Base-by-base conservation (phyloP, 176 grass and related monocot species). In the Rhynchospora tenuis region DNA sequence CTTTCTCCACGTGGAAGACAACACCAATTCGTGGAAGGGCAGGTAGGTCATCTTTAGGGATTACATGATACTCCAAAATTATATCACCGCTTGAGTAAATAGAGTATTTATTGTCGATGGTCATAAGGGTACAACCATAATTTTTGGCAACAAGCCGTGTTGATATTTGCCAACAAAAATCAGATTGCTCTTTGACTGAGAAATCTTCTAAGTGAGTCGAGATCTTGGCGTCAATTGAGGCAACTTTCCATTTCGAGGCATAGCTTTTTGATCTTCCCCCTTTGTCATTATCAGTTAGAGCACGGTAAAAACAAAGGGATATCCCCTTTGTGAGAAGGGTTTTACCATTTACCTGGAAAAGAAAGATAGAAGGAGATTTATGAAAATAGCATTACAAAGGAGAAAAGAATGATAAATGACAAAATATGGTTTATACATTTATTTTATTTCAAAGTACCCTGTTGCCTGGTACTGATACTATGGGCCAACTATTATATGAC, bases 281-380 rank as follows among this genome's bases (percentile, higher is more conserved):
- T 23, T 95, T 95, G 91, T 98, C 95, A 4, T 98, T 98, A 82
- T 98, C 92, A 16, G 89, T 95, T 78, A 90, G 88, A 80, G 95
- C 89, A 3, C 95, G 89, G 88, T 93, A 98, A 50, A 98, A 91
- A 78, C 95, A 93, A 56, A 91, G 95, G 86, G 91, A 78, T 86
- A 93, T 87, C 16, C 95, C 91, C 47, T 95, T 86, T 72, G 85
- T 89, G 78, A 89, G 81, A 78, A 98, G 84, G 68, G 81, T 88
- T 22, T 89, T 59, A 3, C 55, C 46, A 4, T 89, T 88, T 70
- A 90, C 88, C 92, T 98, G 84, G 59, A 85, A 55, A 73, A 58
- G 45, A 76, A 76, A 13, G 48, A 28, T 17, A 24, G 20, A 54
- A 3, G 13, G 5, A 1, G 24, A 47, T 16, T 55, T 28, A 75